Conservation (phyloP, 31 red algal genomes). For the Asparagopsis taxiformis region DNA sequence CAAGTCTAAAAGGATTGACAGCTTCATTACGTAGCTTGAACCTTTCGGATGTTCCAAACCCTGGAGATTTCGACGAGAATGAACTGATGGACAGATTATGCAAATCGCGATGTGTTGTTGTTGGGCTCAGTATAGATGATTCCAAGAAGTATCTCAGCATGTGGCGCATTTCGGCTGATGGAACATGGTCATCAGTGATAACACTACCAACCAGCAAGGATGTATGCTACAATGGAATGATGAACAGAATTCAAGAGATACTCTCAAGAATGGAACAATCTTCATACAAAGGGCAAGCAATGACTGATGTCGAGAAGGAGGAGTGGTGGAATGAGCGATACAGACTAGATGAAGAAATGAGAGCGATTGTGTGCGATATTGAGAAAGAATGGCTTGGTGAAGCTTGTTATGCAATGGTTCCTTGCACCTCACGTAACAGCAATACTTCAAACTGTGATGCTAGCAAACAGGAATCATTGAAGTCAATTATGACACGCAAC, state of each 20-base stretch:
- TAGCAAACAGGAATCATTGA: not conserved
- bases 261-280: conserved; percentile 20
- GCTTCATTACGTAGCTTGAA: not conserved
- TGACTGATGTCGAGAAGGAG: conserved; percentile 40
- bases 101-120: conserved; percentile 26
- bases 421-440: conserved; percentile 5
- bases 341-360: conserved; percentile 41
- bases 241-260: conserved; percentile 21
- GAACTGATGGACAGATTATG: conserved; percentile 21
- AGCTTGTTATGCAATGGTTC: conserved; percentile 1
- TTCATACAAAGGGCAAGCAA: conserved; percentile 22
- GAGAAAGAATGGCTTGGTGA: conserved; percentile 50
- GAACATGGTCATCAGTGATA: conserved; percentile 15
- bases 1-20: not conserved
- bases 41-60: not conserved
- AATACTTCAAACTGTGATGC: not conserved
- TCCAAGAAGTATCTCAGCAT: conserved; percentile 6
- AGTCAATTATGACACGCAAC: not conserved
- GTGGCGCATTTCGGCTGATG: conserved; percentile 46
- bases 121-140: conserved; percentile 38
- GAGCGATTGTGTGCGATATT: conserved; percentile 34
- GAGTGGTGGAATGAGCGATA: conserved; percentile 54
- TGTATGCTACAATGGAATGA: conserved; percentile 27
- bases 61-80: not conserved
- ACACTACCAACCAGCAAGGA: conserved; percentile 3